phyloP scores from a whole-genome alignment of 768 basidiomycete genomes.

The Tulasnella sp. region DNA sequence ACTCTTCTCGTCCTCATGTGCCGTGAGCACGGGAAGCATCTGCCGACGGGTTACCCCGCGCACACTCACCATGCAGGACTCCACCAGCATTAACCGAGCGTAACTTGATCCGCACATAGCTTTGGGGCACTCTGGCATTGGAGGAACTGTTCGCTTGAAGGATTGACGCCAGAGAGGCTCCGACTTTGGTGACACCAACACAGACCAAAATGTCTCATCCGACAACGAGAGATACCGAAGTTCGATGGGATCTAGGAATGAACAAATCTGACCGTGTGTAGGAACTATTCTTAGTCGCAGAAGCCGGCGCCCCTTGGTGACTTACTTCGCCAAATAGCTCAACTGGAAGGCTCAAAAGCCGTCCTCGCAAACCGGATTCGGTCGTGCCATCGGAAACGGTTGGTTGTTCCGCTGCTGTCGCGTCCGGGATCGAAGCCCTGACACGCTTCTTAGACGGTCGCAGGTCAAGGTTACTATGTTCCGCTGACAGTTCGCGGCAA shows the following conservation, averaged over 20 bases:
- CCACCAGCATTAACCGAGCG: neutral
- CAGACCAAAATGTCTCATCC: neutral
- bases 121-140: neutral
- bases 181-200: neutral
- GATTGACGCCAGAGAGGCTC: neutral
- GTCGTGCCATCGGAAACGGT: neutral
- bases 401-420: neutral
- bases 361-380: neutral
- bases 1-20: neutral
- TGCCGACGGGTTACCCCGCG: neutral
- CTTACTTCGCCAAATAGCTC: neutral
- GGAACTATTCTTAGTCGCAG: neutral
- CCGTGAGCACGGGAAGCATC: neutral
- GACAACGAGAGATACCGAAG: neutral
- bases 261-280: neutral
- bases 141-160: neutral
- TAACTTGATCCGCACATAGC: neutral
- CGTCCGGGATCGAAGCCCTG: neutral
- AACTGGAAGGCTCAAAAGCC: neutral
- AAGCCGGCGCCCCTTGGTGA: no score
- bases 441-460: neutral
- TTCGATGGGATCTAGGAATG: neutral
- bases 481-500: neutral
- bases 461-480: neutral
- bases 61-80: neutral